Percentiles rank a stretch among this genome's conserved stretches.
Evolutionary conservation across 495 filamentous ascomycete genomes (phyloP).

Genomic region (Xeromyces bisporus): DNA sequence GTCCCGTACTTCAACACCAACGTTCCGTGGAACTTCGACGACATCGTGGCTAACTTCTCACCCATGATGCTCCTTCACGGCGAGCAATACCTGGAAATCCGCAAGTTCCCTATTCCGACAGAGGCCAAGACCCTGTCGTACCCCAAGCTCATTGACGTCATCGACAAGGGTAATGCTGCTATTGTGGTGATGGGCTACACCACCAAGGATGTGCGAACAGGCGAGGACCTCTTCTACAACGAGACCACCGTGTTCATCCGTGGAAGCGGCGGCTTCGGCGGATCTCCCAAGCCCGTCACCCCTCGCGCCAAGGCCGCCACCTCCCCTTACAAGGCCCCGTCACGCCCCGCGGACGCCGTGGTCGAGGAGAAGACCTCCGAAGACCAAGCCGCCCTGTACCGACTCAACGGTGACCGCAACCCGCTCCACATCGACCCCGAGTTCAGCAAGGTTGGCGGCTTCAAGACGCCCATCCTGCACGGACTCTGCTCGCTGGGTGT

Average conservation of each 20-base stretch:
- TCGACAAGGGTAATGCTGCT: constrained; percentile 89
- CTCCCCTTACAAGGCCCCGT: constrained; percentile 59
- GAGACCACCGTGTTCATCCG: constrained; percentile 83
- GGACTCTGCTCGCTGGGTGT: constrained; percentile 93
- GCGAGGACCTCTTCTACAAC: constrained; percentile 92
- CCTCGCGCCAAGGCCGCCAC: constrained; percentile 55
- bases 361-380: constrained; percentile 80
- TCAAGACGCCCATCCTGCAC: constrained; percentile 89
- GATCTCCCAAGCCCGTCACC: constrained; percentile 58
- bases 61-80: constrained; percentile 99
- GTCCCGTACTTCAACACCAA: constrained; percentile 80
- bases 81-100: constrained; percentile 95
- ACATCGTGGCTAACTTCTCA: constrained; percentile 83
- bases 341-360: constrained; percentile 60
- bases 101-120: constrained; percentile 88
- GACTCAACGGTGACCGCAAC: constrained; percentile 82
- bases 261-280: constrained; percentile 83
- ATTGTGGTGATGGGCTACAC: constrained; percentile 64
- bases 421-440: constrained; percentile 90
- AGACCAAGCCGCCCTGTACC: constrained; percentile 92
- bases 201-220: constrained; percentile 60
- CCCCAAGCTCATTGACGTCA: constrained; percentile 78
- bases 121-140: constrained; percentile 62
- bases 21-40: constrained; percentile 61
- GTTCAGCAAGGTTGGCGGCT: constrained; percentile 89